A percentile compares a stretch with the other conserved stretches of the same genome.
Conservation (phyloP, 2,329 filamentous ascomycete genomes). For the Penicillium sp. region DNA sequence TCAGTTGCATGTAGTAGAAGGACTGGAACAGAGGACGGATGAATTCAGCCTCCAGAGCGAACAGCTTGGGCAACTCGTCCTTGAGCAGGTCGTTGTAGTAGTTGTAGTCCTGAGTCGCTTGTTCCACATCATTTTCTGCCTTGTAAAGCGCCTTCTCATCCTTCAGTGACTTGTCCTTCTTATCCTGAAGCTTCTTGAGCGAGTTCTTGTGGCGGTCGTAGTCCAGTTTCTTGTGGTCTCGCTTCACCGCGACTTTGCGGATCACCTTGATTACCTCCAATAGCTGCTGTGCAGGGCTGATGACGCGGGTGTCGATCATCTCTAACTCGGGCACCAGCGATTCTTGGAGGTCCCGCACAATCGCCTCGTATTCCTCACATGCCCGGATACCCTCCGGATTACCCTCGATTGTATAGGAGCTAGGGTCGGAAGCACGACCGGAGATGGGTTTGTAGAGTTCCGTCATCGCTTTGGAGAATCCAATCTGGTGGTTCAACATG, state of each 20-base stretch:
- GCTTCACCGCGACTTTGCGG: constrained; percentile 76
- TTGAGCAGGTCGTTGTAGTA: constrained; percentile 97
- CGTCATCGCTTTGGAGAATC: constrained; percentile 89
- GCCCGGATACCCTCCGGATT: constrained; percentile 89
- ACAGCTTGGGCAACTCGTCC: constrained; percentile 86
- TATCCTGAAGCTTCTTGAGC: constrained; percentile 91
- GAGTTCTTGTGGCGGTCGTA: constrained; percentile 77
- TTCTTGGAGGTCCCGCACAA: constrained; percentile 82
- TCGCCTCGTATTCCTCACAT: constrained; percentile 89
- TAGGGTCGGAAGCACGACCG: constrained; percentile 85
- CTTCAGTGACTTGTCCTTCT: constrained; percentile 92
- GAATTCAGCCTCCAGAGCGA: constrained; percentile 81
- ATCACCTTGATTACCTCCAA: constrained; percentile 92
- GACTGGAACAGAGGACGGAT: constrained; percentile 96
- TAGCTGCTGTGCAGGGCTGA: constrained; percentile 85
- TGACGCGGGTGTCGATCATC: constrained; percentile 89
- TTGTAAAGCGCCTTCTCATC: constrained; percentile 97
- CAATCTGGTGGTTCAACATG: constrained; percentile 96
- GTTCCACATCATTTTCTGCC: constrained; percentile 81
- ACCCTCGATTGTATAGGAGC: constrained; percentile 68
- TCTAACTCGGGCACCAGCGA: constrained; percentile 85
- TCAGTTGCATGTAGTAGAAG: constrained; percentile 99
- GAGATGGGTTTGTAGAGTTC: constrained; percentile 98
- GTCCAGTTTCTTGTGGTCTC: constrained; percentile 94
- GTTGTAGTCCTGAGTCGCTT: constrained; percentile 89